These are phyloP conservation scores for Coelastrella sp. DNA, from an alignment of 139 green algal species.

Conservation along the genomic window DNA sequence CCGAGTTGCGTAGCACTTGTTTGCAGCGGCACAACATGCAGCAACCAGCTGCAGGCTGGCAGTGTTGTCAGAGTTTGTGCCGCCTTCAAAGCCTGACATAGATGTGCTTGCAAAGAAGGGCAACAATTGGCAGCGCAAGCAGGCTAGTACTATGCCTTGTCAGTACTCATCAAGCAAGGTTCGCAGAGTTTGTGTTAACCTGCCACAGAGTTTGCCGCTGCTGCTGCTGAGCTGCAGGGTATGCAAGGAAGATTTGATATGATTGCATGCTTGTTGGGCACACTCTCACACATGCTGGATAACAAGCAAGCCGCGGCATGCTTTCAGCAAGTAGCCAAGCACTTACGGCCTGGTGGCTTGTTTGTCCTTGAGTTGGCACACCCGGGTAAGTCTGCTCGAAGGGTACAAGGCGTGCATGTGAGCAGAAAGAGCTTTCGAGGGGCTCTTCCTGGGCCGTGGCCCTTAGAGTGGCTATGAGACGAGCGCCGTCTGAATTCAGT, in stretches of 20 bases:
- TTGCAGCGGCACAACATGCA: not conserved
- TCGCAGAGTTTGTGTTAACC: not conserved
- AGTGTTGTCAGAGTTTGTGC: no score
- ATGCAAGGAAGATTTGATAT: conserved; percentile 54
- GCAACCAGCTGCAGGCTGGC: not conserved
- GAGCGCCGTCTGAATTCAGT: no score
- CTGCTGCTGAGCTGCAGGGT: conserved; percentile 8
- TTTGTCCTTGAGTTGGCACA: conserved; percentile 64
- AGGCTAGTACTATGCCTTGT: no score
- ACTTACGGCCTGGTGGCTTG: conserved; percentile 55
- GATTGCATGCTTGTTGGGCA: conserved; percentile 63
- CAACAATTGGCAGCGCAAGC: no score
- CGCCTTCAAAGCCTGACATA: no score
- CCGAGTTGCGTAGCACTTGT: no score
- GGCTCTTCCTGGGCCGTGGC: no score
- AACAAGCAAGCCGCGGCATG: conserved; percentile 49
- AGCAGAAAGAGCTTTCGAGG: no score
- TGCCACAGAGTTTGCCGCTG: not conserved
- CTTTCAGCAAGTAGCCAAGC: not conserved
- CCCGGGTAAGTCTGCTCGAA: conserved; percentile 23
- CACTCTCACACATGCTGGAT: conserved; percentile 60
- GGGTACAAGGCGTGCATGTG: not conserved
- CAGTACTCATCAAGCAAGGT: no score
- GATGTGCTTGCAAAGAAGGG: no score
- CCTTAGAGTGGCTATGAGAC: no score